These are phyloP conservation scores for Boletus insuetus DNA, from an alignment of 768 basidiomycete species.

Conservation along the genomic window DNA sequence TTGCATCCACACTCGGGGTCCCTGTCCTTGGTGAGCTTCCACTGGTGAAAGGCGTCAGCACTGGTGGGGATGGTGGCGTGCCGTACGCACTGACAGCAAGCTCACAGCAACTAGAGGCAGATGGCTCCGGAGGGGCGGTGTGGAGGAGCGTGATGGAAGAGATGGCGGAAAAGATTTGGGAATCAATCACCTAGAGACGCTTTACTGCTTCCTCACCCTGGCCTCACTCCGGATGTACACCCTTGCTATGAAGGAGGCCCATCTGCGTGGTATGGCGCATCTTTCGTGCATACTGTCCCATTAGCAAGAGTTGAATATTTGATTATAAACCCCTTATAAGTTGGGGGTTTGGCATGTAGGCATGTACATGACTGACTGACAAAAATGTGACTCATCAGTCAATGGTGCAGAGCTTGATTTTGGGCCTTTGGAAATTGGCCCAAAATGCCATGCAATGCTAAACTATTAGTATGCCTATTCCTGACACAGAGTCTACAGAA, in stretches of 20 bases:
- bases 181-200: slow-evolving; percentile 11
- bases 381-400: too few species aligned
- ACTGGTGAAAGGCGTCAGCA: slow-evolving; percentile 71
- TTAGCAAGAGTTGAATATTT: too few species aligned
- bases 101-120: slow-evolving; percentile 10
- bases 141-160: slow-evolving; percentile 34
- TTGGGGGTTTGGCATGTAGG: too few species aligned
- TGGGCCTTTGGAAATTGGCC: too few species aligned
- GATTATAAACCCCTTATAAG: too few species aligned
- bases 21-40: slow-evolving; percentile 79
- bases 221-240: not conserved
- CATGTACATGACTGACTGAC: too few species aligned
- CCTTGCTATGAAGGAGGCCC: not conserved
- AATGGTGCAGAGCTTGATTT: too few species aligned
- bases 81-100: slow-evolving; percentile 42
- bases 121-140: slow-evolving; percentile 28
- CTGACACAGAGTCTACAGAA: too few species aligned
- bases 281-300: too few species aligned
- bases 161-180: slow-evolving; percentile 32
- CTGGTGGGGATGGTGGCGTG: slow-evolving; percentile 65
- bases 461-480: too few species aligned
- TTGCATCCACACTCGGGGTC: slow-evolving; percentile 55
- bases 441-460: too few species aligned
- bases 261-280: too few species aligned
- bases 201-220: not conserved